Base-by-base conservation (phyloP, 1,284 basidiomycete species). In the Fomitopsis pinicola region DNA sequence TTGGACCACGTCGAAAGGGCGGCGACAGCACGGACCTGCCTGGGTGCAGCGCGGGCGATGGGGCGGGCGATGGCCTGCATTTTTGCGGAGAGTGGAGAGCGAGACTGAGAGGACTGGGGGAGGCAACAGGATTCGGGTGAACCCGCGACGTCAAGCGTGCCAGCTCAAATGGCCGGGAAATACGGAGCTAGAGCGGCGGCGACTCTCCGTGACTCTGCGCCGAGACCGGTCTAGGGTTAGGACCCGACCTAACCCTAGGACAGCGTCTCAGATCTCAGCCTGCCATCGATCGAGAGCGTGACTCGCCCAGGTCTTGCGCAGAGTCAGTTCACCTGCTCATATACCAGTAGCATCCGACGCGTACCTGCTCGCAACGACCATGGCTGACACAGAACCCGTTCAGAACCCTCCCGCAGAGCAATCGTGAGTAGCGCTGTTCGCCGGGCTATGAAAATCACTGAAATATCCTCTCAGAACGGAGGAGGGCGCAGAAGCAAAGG, bases 1-100 rank as follows among this genome's bases (percentile, higher is more conserved):
- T 84, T 77, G 45, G 91, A 84, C 95, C 95, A 97, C 44, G 86
- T 87, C 38, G 92, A 94, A 64, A 88, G 72, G 59, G 77, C 71
- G 15, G 71, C 71, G 38, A 69, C 68, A 62, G 69, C 66, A 62
- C 72, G 69, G 67, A 75, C 67, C 52, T 70, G 65, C 63, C 65
- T 64, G 58, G 73, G 72, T 52, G 72, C 63, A 26, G 69, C 65
- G 64, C 74, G 70, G 35, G 71, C 65, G 59, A 74, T 71, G 57
- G 73, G 71, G 59, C 74, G 73, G 65, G 73, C 66, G 63, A 77
- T 67, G 68, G 73, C 72, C 68, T 74, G 71, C 75, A 77, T 76
- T 70, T 69, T 69, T 38, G 52, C 57, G 52, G 66, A 62, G 48
- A 46, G 62, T 40, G 55, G 60, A 58, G 59, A 58, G 63, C 55